Conservation (phyloP, 768 basidiomycete genomes). For the Scleroderma citrinum region DNA sequence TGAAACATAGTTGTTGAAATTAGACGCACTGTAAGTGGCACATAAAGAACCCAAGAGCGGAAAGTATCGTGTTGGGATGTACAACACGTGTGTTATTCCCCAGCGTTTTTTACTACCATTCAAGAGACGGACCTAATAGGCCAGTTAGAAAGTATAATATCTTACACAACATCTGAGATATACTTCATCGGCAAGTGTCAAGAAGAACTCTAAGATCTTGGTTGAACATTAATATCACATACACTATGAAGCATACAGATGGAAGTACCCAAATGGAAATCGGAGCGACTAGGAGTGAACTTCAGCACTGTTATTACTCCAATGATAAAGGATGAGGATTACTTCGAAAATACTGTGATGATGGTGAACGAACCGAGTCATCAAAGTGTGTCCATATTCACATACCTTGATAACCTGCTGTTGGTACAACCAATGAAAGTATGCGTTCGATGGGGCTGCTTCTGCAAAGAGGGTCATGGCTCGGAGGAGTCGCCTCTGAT, state of each 20-base stretch:
- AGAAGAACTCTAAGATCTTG: slow-evolving; percentile 6
- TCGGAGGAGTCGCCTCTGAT: too few relatives aligned
- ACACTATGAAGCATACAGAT: not conserved
- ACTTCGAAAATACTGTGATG: slow-evolving; percentile 8
- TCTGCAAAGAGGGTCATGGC: not conserved
- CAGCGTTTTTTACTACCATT: not conserved
- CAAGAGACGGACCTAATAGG: slow-evolving; percentile 3
- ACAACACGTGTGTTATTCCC: slow-evolving; percentile 4
- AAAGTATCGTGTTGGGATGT: slow-evolving; percentile 8
- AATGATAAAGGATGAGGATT: not conserved
- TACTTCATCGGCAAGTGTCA: slow-evolving; percentile 9
- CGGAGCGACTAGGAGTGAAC: slow-evolving; percentile 1
- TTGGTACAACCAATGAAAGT: slow-evolving; percentile 5
- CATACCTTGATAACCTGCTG: slow-evolving; percentile 7
- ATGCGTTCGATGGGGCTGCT: not conserved
- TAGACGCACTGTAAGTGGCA: slow-evolving; percentile 5
- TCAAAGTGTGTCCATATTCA: not conserved
- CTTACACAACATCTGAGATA: too few relatives aligned
- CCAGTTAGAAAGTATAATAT: not conserved
- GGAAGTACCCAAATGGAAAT: slow-evolving; percentile 5
- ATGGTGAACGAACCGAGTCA: not conserved
- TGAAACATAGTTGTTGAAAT: too few relatives aligned
- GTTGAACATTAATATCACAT: not conserved
- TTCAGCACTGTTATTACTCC: not conserved
- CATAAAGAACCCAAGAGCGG: slow-evolving; percentile 3